These are phyloP conservation scores for Sedum album DNA, from an alignment of 164 flowering plant genomes.

Conservation along the genomic window DNA sequence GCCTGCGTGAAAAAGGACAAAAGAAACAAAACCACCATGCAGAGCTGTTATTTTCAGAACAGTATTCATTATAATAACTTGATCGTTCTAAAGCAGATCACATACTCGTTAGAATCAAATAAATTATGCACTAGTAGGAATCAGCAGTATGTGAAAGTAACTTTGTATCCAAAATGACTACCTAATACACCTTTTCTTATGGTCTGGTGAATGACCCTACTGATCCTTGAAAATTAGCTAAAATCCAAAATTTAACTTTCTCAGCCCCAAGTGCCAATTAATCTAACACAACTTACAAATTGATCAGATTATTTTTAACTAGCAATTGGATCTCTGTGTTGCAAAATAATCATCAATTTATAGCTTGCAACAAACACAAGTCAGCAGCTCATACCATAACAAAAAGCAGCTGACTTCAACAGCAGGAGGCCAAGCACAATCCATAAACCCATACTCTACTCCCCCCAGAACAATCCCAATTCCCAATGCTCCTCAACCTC, in stretches of 20 bases:
- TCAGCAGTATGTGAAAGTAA: neutral
- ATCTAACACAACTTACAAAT: neutral
- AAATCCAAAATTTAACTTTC: neutral
- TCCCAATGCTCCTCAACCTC: too few species aligned
- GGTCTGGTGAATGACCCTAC: neutral
- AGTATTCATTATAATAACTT: neutral
- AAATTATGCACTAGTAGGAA: neutral
- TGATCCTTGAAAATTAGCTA: neutral
- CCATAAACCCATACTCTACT: conserved; percentile 19
- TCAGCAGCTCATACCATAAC: conserved; percentile 23
- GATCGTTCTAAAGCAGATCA: neutral
- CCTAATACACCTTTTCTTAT: neutral
- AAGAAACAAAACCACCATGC: neutral
- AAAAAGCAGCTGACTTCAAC: conserved; percentile 17
- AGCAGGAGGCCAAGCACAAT: conserved; percentile 21
- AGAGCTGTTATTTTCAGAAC: neutral
- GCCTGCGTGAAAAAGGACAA: neutral
- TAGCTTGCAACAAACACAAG: neutral
- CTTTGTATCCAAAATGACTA: neutral
- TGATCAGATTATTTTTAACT: too few species aligned
- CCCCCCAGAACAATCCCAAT: too few species aligned
- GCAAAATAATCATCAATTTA: neutral
- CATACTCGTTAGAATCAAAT: neutral
- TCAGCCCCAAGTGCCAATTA: neutral
- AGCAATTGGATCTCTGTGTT: too few species aligned